Percentiles rank a stretch among this genome's conserved stretches.
phyloP scores from a whole-genome alignment of 306 rosid species.

The Vigna reflexopilosa region DNA sequence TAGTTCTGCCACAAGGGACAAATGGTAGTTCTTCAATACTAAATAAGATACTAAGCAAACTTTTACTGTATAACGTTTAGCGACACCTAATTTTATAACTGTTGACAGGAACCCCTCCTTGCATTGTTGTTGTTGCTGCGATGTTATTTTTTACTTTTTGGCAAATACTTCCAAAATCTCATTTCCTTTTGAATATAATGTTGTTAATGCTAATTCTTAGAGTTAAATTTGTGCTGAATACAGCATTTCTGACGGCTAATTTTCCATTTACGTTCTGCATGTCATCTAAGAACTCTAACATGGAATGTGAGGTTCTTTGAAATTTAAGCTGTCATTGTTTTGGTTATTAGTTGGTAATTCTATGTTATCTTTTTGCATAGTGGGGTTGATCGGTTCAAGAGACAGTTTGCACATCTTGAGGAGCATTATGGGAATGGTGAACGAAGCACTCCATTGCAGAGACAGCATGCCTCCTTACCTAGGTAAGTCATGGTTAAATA shows the following conservation, averaged over 20 bases:
- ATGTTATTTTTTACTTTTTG: not conserved
- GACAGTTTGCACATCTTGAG: slow-evolving; percentile 98
- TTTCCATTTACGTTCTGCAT: slow-evolving; percentile 28
- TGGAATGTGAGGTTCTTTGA: slow-evolving; percentile 7
- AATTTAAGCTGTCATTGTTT: slow-evolving; percentile 7
- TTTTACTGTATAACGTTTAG: not conserved
- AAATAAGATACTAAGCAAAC: slow-evolving; percentile 18
- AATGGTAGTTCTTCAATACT: slow-evolving; percentile 18
- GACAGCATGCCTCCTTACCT: slow-evolving; percentile 95
- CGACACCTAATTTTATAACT: not conserved
- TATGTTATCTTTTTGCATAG: slow-evolving; percentile 53
- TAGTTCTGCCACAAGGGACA: slow-evolving; percentile 14
- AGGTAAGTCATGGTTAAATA: slow-evolving; percentile 58
- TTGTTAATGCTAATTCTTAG: slow-evolving; percentile 17
- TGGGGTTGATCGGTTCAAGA: slow-evolving; percentile 98
- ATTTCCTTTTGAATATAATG: slow-evolving; percentile 10
- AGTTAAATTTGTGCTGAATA: not conserved
- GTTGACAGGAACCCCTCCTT: slow-evolving; percentile 19
- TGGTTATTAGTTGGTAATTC: slow-evolving; percentile 33
- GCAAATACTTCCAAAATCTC: not conserved
- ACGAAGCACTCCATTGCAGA: slow-evolving; percentile 70
- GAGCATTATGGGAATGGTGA: slow-evolving; percentile 86
- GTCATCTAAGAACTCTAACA: slow-evolving; percentile 25
- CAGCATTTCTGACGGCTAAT: slow-evolving; percentile 24
- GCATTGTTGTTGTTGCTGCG: slow-evolving; percentile 24